Conservation (phyloP, 768 basidiomycete genomes). For the Leucocoprinus sp. region DNA sequence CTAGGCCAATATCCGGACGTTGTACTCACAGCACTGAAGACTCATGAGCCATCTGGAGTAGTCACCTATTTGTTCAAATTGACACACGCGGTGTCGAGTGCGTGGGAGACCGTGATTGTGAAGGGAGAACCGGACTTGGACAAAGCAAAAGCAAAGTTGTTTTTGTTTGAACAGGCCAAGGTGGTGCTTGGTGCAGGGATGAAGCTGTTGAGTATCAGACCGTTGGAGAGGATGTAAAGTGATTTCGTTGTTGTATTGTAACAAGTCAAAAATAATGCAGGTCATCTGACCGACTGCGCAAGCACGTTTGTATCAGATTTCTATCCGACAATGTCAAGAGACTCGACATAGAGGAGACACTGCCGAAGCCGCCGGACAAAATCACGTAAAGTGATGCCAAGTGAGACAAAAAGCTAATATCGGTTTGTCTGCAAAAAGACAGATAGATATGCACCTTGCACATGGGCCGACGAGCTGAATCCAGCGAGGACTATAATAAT, state of each 20-base stretch:
- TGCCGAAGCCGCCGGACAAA: no score
- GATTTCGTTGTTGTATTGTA: not conserved
- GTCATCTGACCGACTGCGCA: no score
- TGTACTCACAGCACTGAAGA: conserved; percentile 76
- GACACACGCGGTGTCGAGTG: conserved; percentile 81
- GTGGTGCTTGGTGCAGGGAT: conserved; percentile 87
- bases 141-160: conserved; percentile 79
- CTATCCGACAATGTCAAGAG: no score
- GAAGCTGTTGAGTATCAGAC: conserved; percentile 80
- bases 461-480: no score
- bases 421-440: no score
- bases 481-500: not conserved
- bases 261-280: no score
- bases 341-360: no score
- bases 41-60: conserved; percentile 83
- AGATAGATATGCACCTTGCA: no score
- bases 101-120: conserved; percentile 88
- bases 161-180: conserved; percentile 80
- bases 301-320: no score
- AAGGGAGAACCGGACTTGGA: conserved; percentile 71
- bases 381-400: no score
- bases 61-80: conserved; percentile 87
- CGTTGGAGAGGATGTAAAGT: conserved; percentile 83
- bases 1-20: conserved; percentile 88
- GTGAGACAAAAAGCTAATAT: no score